Conservation (phyloP, 2,329 filamentous ascomycete species). For the Neofusicoccum cordaticola region DNA sequence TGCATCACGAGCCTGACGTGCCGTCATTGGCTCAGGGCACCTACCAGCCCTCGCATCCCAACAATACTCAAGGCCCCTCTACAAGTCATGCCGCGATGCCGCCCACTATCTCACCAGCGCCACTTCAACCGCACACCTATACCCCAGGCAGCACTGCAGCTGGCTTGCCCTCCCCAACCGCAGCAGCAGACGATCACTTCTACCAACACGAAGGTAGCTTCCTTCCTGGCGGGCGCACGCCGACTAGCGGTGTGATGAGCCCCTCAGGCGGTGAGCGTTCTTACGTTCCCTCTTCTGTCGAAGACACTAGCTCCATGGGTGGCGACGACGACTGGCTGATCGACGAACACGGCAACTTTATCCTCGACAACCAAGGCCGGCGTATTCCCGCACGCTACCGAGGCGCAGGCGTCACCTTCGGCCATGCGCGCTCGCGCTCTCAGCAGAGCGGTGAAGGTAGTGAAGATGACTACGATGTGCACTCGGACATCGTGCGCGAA, state of each 20-base stretch:
- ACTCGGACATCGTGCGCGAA: slow-evolving; percentile 50
- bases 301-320: slow-evolving; percentile 31
- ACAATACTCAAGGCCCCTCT: slow-evolving; percentile 24
- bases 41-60: slow-evolving; percentile 21
- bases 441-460: slow-evolving; percentile 12
- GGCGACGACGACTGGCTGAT: slow-evolving; percentile 38
- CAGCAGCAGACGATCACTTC: slow-evolving; percentile 28
- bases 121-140: slow-evolving; percentile 15
- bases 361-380: slow-evolving; percentile 34
- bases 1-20: slow-evolving; percentile 29
- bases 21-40: slow-evolving; percentile 31
- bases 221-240: slow-evolving; percentile 25
- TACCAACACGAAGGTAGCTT: slow-evolving; percentile 39
- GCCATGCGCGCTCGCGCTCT: slow-evolving; percentile 1
- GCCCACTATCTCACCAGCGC: slow-evolving; percentile 3
- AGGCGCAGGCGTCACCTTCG: not conserved
- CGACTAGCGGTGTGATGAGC: slow-evolving; percentile 6
- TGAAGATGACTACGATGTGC: slow-evolving; percentile 54
- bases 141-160: slow-evolving; percentile 11
- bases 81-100: not conserved
- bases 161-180: slow-evolving; percentile 22
- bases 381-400: slow-evolving; percentile 29
- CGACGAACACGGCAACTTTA: slow-evolving; percentile 36
- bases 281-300: slow-evolving; percentile 32
- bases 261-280: slow-evolving; percentile 27